Conservation (phyloP, 176 grass and related monocot genomes). For the Panicum miliaceum region DNA sequence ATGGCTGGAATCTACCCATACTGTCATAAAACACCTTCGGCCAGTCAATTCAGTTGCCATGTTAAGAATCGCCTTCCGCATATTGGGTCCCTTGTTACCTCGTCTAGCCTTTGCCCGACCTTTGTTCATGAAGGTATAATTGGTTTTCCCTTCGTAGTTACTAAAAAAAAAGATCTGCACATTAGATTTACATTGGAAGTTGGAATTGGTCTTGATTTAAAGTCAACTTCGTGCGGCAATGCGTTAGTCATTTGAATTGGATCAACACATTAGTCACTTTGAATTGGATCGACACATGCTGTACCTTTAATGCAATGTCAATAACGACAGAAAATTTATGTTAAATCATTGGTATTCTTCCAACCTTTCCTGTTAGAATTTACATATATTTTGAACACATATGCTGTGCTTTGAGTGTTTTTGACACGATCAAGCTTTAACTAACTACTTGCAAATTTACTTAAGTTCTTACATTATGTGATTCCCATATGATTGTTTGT, state of each 20-base stretch:
- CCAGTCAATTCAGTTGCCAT: constrained; percentile 98
- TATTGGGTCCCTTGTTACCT: constrained; percentile 92
- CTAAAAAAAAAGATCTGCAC: neutral
- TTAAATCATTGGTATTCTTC: neutral
- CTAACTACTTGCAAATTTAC: neutral
- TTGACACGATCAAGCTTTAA: neutral
- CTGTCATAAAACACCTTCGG: constrained; percentile 88
- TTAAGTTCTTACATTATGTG: neutral
- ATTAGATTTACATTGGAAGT: neutral
- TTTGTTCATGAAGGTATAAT: constrained; percentile 95
- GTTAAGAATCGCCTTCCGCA: constrained; percentile 96
- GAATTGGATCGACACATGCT: constrained; percentile 23
- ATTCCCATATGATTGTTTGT: neutral
- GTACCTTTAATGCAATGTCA: constrained; percentile 30
- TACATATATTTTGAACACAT: neutral
- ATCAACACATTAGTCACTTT: neutral
- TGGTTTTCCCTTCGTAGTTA: constrained; percentile 16
- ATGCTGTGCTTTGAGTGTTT: constrained; percentile 4
- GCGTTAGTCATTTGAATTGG: neutral
- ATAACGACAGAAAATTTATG: constrained; percentile 5
- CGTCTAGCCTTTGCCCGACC: constrained; percentile 92
- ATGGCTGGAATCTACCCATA: constrained; percentile 95
- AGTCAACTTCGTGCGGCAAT: neutral
- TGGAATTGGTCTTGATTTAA: constrained; percentile 4
- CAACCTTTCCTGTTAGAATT: neutral